Percentiles rank a stretch among this genome's conserved stretches.
phyloP scores from a whole-genome alignment of 2,329 filamentous ascomycete genomes.

The Fusarium sarcochroum region DNA sequence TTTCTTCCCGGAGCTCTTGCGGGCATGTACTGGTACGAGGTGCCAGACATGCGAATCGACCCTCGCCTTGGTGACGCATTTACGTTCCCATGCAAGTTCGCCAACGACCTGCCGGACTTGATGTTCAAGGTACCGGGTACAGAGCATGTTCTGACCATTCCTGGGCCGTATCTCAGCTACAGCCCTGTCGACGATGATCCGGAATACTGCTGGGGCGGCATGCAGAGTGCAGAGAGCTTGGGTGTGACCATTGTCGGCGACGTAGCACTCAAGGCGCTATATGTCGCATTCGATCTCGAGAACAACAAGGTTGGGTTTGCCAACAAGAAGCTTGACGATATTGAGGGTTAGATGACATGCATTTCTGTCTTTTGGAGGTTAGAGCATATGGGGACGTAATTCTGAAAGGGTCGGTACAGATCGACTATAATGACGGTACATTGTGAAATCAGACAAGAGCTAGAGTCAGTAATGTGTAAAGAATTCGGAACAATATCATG shows the following conservation, averaged over 20 bases:
- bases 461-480: conserved; percentile 21
- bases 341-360: conserved; percentile 20
- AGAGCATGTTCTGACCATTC: conserved; percentile 65
- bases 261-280: conserved; percentile 83
- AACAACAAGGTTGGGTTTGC: conserved; percentile 59
- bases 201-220: conserved; percentile 79
- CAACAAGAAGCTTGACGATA: conserved; percentile 56
- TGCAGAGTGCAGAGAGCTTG: conserved; percentile 70
- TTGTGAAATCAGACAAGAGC: conserved; percentile 21
- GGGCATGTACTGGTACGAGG: conserved; percentile 70
- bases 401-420: conserved; percentile 5
- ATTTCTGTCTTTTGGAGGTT: not conserved
- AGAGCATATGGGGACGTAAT: conserved; percentile 17
- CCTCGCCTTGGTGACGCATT: conserved; percentile 61
- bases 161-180: conserved; percentile 70
- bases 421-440: conserved; percentile 13
- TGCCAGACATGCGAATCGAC: conserved; percentile 66
- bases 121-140: conserved; percentile 66
- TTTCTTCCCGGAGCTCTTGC: conserved; percentile 71
- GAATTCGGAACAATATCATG: conserved; percentile 2
- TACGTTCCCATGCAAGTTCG: conserved; percentile 69
- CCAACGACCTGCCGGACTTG: conserved; percentile 70
- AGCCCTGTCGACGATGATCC: conserved; percentile 62
- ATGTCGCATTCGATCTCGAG: conserved; percentile 77
- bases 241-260: conserved; percentile 80